Conservation (phyloP, 1,284 basidiomycete species). For the Sanghuangporus sanghuang region DNA sequence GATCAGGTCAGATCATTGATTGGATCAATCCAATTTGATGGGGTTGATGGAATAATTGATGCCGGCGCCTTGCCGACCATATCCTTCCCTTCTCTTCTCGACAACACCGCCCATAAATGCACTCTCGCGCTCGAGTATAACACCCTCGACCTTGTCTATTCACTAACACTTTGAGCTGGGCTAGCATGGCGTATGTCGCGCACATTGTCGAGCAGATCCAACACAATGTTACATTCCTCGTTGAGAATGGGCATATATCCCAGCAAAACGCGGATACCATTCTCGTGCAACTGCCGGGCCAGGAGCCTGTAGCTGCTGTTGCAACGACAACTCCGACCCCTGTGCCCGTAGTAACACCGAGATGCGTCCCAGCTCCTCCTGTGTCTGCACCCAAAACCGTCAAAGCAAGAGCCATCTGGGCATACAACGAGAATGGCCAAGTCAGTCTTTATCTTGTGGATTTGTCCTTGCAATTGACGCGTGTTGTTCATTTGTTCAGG, state of each 20-base stretch:
- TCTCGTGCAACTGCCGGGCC: slow-evolving; percentile 40
- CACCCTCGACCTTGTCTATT: background rate
- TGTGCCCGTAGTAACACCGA: slow-evolving; percentile 6
- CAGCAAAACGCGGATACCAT: slow-evolving; percentile 47
- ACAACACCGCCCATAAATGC: background rate
- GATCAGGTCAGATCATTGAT: background rate
- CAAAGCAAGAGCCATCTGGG: slow-evolving; percentile 55
- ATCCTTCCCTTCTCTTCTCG: too few relatives aligned
- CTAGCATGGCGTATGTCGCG: slow-evolving; percentile 27
- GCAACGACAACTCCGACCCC: background rate
- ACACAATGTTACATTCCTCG: slow-evolving; percentile 56
- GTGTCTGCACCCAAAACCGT: slow-evolving; percentile 31
- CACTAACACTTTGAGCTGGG: background rate
- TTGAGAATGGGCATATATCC: slow-evolving; percentile 52
- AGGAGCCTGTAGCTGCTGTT: background rate
- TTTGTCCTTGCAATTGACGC: background rate
- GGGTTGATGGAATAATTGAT: background rate
- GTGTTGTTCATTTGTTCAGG: slow-evolving; percentile 31
- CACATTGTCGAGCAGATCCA: slow-evolving; percentile 61
- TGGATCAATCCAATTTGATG: background rate
- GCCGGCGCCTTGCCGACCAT: background rate
- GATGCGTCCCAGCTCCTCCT: slow-evolving; percentile 23
- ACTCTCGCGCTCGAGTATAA: background rate
- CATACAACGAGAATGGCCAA: slow-evolving; percentile 60
- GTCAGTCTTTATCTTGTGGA: slow-evolving; percentile 30